Base-by-base conservation (phyloP, 805 yeast genomes). In the Wickerhamomyces mucosus region DNA sequence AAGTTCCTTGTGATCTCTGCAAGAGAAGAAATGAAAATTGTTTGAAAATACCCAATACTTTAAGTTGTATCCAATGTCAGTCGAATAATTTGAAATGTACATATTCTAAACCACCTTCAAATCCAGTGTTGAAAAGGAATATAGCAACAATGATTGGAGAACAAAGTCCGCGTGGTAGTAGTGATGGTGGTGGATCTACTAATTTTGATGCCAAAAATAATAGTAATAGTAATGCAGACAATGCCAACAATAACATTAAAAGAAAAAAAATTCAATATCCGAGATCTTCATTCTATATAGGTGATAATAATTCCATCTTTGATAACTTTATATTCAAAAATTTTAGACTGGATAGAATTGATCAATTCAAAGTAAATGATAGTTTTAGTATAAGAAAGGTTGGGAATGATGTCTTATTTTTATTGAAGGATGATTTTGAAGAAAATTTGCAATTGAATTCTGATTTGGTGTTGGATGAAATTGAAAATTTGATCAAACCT, bases 401-500 rank as follows among this genome's bases (percentile, higher is more conserved):
- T 2, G 78, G 89, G 6, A 72, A 75, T 7, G 70, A 69, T 28
- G 78, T 77, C 7, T 83, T 81, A 53, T 89, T 89, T 48, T 65
- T 83, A 13, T 57, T 89, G 19, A 69, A 83, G 40, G 92, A 82
- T 51, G 96, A 89, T 50, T 79, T 75, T 49, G 70, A 83, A 15
- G 78, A 78, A 29, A 77, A 73, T 31, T 63, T 79, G 11, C 78
- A 77, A 42, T 69, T 72, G 39, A 65, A 69, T 26, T 76, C 88
- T 58, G 81, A 83, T 29, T 69, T 72, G 37, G 86, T 79, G 39
- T 80, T 83, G 8, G 96, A 89, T 50, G 69, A 77, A 17, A 83
- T 89, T 7, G 97, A 89, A 52, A 66, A 73, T 40, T 67, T 83
- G 30, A 83, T 89, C 14, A 79, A 89, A n/a, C 97, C 98, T 0